Evolutionary conservation across 2,329 filamentous ascomycete genomes (phyloP).

Genomic region (Emergomyces orientalis): DNA sequence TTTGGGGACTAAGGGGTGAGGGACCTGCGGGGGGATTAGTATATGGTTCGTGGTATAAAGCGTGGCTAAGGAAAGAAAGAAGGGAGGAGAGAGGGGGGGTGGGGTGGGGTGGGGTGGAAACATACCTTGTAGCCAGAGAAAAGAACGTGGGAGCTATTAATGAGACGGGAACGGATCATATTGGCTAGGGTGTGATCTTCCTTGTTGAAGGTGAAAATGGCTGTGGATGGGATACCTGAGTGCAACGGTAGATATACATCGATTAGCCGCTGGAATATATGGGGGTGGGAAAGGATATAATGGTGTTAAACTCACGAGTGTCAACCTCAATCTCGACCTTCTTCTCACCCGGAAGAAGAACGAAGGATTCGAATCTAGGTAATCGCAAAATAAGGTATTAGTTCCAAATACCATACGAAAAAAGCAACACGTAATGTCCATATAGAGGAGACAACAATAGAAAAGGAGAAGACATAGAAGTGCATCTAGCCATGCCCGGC

Average conservation of each 20-base stretch:
- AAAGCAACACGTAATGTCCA: not conserved
- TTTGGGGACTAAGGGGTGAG: conserved; percentile 39
- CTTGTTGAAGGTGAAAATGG: conserved; percentile 90
- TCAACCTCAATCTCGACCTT: conserved; percentile 85
- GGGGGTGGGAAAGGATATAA: conserved; percentile 13
- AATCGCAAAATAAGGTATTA: not conserved
- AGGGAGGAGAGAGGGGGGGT: not conserved
- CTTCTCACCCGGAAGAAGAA: conserved; percentile 80
- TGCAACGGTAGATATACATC: not conserved
- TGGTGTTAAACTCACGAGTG: conserved; percentile 56
- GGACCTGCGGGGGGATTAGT: conserved; percentile 25
- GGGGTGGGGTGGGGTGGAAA: conserved; percentile 18
- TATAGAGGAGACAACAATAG: not conserved
- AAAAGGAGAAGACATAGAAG: not conserved
- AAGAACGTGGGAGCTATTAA: conserved; percentile 71
- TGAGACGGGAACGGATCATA: conserved; percentile 73
- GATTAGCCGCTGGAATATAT: not conserved
- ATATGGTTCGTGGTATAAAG: not conserved
- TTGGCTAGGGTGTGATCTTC: conserved; percentile 96
- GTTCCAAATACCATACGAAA: not conserved
- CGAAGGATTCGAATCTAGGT: conserved; percentile 81
- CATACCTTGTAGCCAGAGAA: conserved; percentile 87
- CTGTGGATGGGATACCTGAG: conserved; percentile 81
- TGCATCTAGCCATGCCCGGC: not conserved
- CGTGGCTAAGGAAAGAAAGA: not conserved